Base-by-base conservation (phyloP, 2,329 filamentous ascomycete species). In the Zarea fungicola region DNA sequence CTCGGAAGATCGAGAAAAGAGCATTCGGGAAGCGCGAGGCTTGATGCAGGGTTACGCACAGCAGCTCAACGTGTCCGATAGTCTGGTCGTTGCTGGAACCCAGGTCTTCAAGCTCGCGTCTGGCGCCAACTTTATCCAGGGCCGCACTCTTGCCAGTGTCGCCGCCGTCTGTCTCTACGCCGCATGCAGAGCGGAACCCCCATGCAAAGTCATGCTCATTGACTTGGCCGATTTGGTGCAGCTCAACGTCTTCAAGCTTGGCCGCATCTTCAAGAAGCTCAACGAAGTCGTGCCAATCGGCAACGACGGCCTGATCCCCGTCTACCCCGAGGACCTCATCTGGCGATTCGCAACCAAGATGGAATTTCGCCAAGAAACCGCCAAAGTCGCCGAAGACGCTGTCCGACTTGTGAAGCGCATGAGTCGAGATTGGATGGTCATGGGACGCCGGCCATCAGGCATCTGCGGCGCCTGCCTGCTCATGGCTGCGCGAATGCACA, bases 371-470 rank as follows among this genome's bases (percentile, higher is more conserved):
- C 76, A 84, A 31, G 80, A 85, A 55, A 91, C 87, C 14, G 84
- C 87, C 63, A 86, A 87, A 57, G 90, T 99, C 13, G 91, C 90
- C 35, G 82, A 87, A 57, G 90, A 96, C 60, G 93, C 93, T 6
- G 84, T 91, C 49, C 83, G 87, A 48, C 85, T 99, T 45, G 84
- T 96, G 49, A 84, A 87, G 65, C 85, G 93, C 53, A 97, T 99
- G 93, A 91, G 89, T 56, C 78, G 89, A 47, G 93, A 99, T 69
- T 97, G 93, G 91, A 97, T 99, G 81, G 85, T 91, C 40, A 89
- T 91, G 63, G 93, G 93, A 58, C 87, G 93, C 60, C 85, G 93
- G 34, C 93, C 93, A 14, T 92, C 92, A 6, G 93, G 93, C 56
- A 85, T 97, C 48, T 96, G 91, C 65, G 93, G 93, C 53, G 93